phyloP scores from a whole-genome alignment of 75 land plant genomes.

The Pinus taeda region DNA sequence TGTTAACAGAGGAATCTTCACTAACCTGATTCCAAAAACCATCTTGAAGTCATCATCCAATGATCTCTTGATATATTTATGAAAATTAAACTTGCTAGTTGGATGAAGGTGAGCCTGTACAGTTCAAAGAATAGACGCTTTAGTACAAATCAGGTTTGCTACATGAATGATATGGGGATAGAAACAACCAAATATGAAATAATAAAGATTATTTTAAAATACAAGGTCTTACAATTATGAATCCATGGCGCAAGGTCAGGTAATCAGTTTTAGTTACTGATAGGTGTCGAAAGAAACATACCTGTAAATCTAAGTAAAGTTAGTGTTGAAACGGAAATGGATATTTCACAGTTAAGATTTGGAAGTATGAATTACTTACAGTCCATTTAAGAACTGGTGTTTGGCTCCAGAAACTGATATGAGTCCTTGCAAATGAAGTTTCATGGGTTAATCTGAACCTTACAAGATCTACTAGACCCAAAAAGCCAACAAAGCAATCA shows the following conservation, averaged over 20 bases:
- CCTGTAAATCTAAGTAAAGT: conserved; percentile 21
- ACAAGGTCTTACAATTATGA: conserved; percentile 41
- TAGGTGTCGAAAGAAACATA: conserved; percentile 48
- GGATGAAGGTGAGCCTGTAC: conserved; percentile 38
- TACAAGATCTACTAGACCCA: too few species aligned
- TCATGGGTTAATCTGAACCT: conserved; percentile 37
- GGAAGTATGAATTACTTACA: conserved; percentile 7
- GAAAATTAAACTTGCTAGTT: conserved; percentile 35
- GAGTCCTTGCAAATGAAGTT: conserved; percentile 44
- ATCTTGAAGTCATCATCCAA: conserved; percentile 51
- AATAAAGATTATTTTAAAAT: not conserved
- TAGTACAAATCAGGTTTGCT: not conserved
- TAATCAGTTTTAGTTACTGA: conserved; percentile 65
- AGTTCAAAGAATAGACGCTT: not conserved
- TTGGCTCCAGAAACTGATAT: conserved; percentile 38
- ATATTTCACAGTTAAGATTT: not conserved
- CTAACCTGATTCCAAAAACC: conserved; percentile 59
- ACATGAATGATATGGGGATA: not conserved
- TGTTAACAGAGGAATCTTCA: conserved; percentile 6
- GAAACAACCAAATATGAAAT: not conserved
- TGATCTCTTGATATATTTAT: conserved; percentile 31
- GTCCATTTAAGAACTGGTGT: conserved; percentile 31
- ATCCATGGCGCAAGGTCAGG: conserved; percentile 65
- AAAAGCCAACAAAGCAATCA: too few species aligned
- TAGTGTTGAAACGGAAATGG: not conserved